Conservation (phyloP, 345 rosid genomes). For the Euphorbia tirucalli region DNA sequence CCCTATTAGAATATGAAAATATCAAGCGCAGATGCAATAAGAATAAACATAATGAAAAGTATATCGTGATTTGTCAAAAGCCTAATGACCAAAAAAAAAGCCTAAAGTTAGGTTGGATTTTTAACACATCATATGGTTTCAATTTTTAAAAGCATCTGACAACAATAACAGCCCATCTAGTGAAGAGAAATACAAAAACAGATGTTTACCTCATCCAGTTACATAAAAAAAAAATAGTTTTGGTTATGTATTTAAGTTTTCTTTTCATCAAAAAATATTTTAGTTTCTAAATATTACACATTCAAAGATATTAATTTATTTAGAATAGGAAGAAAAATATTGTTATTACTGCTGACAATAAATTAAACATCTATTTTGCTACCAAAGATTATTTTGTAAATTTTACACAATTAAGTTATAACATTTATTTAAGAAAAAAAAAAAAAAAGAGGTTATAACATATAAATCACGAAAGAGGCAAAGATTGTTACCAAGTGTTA, state of each 20-base stretch:
- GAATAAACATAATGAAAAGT: neutral
- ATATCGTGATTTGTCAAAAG: neutral
- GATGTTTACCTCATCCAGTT: neutral
- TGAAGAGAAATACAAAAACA: neutral
- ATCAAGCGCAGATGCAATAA: conserved; percentile 14
- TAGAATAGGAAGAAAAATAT: neutral
- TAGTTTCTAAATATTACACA: neutral
- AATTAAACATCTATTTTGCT: neutral
- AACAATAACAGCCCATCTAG: neutral
- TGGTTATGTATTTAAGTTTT: neutral
- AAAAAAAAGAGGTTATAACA: too few relatives aligned
- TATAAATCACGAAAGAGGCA: neutral
- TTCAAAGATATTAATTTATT: neutral
- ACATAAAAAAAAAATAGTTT: neutral
- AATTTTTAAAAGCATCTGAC: neutral
- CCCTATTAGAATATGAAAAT: conserved; percentile 39
- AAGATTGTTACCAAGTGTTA: neutral
- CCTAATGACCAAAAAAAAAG: neutral
- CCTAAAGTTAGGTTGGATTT: neutral
- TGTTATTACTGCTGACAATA: neutral
- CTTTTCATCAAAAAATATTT: neutral
- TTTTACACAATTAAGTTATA: neutral
- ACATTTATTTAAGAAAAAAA: too few relatives aligned
- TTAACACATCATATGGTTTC: neutral
- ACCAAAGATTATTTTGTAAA: neutral